phyloP scores from a whole-genome alignment of 228 moss, liverwort and hornwort genomes.

The Sphagnum magellanicum region DNA sequence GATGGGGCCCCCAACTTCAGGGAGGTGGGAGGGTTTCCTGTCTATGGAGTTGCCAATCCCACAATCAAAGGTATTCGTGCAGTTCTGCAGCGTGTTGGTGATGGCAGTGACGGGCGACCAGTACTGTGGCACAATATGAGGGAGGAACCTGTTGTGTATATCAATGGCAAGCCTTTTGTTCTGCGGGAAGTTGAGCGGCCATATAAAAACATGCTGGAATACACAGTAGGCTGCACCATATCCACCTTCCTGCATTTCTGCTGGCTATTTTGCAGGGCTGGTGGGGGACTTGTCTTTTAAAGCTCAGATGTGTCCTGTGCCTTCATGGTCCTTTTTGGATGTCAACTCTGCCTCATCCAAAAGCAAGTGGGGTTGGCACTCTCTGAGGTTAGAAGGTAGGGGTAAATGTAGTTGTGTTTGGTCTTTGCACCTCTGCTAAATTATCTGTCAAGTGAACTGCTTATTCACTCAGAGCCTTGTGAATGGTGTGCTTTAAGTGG shows the following conservation, averaged over 20 bases:
- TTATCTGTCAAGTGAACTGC: too few species aligned
- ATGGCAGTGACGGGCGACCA: slow-evolving; percentile 65
- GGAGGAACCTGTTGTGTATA: slow-evolving; percentile 98
- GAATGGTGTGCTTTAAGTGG: too few species aligned
- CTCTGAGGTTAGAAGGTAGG: too few species aligned
- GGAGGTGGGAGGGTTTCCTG: slow-evolving; percentile 87
- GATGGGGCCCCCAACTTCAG: slow-evolving; percentile 99
- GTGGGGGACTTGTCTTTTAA: too few species aligned
- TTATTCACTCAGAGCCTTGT: too few species aligned
- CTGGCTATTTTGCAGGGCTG: too few species aligned
- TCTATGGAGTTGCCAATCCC: slow-evolving; percentile 97
- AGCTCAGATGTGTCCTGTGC: too few species aligned
- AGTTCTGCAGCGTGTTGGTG: slow-evolving; percentile 88
- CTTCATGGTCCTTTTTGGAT: too few species aligned
- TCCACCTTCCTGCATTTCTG: neutral
- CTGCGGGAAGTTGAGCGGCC: slow-evolving; percentile 98
- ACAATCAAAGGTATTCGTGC: slow-evolving; percentile 92
- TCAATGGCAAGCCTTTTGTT: slow-evolving; percentile 97
- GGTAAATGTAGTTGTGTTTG: too few species aligned
- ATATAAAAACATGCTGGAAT: slow-evolving; percentile 98
- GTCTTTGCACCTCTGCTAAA: too few species aligned
- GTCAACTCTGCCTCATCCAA: too few species aligned
- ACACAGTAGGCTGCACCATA: slow-evolving; percentile 42
- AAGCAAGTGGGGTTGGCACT: too few species aligned
- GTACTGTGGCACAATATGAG: slow-evolving; percentile 99